Base-by-base conservation (phyloP, 768 basidiomycete species). In the Pisolithus sp. region DNA sequence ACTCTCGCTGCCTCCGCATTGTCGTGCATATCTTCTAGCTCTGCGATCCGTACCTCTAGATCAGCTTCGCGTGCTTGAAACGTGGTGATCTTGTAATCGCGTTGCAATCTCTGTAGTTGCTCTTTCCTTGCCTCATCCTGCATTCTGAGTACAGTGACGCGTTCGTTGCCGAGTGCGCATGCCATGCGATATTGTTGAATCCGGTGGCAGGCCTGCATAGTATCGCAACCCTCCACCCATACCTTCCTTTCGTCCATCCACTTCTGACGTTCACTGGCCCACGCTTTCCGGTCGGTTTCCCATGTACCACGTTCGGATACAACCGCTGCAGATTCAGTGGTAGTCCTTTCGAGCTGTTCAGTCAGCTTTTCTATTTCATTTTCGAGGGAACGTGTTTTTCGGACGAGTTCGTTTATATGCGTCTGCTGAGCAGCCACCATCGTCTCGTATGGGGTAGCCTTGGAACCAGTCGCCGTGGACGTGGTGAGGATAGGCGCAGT, bases 341-440 rank as follows among this genome's bases (percentile, higher is more conserved):
- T 37, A 18, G 57, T 61, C 43, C 73, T 75, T 44, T 70, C 65
- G 28, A 82, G 58, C 39, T 81, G 77, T 21, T 77, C 76, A 15
- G 68, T 61, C 34, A 87, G 75, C 41, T 76, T 79, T 57, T 77
- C 77, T 65, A 76, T 75, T 4, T 76, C 76, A 53, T 82, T 77
- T 51, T 86, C 84, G 48, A 86, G 75, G 0, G 77, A 78, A 23
- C 80, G 80, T 59, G 79, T 85, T 55, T 81, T 75, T 56, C 84
- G 78, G 2, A 87, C 83, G 48, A 90, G 78, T 40, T 89, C 85
- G 46, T 83, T 77, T 46, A 90, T 86, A 62, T 89, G 86, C 2
- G 74, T 67, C 53, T 81, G 81, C 62, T 84, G 79, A 4, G 82
- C 76, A 23, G 80, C 73, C 55, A 80, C 79, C 59, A 86, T 72